phyloP scores from a whole-genome alignment of 768 basidiomycete genomes.

The Fomitopsis pulvina region DNA sequence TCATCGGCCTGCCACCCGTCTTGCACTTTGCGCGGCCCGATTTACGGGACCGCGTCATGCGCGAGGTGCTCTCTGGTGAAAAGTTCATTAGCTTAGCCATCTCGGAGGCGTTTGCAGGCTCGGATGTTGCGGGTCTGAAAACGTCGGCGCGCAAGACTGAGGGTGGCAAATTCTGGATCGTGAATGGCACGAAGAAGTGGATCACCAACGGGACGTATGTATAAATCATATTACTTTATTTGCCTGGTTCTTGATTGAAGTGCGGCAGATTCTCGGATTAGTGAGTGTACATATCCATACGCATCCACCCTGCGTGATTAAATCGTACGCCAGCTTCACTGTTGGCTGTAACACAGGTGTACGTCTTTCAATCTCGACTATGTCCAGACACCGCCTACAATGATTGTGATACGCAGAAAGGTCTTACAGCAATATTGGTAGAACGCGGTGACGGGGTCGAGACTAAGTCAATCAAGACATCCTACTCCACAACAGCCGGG shows the following conservation, averaged over 20 bases:
- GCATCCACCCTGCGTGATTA: background rate
- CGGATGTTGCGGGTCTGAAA: slow-evolving; percentile 74
- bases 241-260: background rate
- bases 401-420: slow-evolving; percentile 40
- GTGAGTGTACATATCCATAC: slow-evolving; percentile 9
- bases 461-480: slow-evolving; percentile 83
- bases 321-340: slow-evolving; percentile 43
- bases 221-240: background rate
- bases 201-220: slow-evolving; percentile 69
- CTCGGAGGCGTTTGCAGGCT: slow-evolving; percentile 83
- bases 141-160: slow-evolving; percentile 74
- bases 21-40: slow-evolving; percentile 72
- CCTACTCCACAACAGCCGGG: slow-evolving; percentile 85
- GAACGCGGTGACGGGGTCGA: slow-evolving; percentile 78
- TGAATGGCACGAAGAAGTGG: slow-evolving; percentile 88
- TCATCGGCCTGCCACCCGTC: slow-evolving; percentile 81
- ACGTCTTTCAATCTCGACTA: too few relatives aligned
- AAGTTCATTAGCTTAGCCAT: slow-evolving; percentile 87
- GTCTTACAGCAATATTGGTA: slow-evolving; percentile 82
- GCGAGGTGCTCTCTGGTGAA: slow-evolving; percentile 65
- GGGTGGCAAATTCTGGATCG: slow-evolving; percentile 79
- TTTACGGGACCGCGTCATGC: slow-evolving; percentile 48
- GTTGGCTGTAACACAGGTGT: slow-evolving; percentile 67
- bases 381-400: slow-evolving; percentile 16
- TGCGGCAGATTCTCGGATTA: slow-evolving; percentile 34